Conservation (phyloP, 306 rosid genomes). For the Mimosa pudica region DNA sequence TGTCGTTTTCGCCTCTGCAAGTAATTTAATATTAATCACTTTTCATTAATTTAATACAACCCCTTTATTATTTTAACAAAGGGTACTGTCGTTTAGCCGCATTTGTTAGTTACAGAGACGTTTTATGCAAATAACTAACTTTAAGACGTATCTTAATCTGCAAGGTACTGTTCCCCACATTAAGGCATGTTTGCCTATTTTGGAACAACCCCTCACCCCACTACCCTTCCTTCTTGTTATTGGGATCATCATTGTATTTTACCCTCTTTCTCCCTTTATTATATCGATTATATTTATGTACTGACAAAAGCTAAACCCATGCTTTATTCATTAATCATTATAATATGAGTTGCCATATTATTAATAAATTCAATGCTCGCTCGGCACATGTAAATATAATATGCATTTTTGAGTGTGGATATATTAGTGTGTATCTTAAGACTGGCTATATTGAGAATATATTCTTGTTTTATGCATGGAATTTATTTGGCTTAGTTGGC, state of each 20-base stretch:
- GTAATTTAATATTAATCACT: not conserved
- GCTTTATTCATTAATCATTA: not conserved
- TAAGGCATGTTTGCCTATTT: constrained; percentile 30
- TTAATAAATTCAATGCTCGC: not conserved
- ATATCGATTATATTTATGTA: not conserved
- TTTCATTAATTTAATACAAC: not conserved
- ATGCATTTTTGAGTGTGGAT: not conserved
- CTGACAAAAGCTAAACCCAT: not conserved
- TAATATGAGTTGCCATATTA: not conserved
- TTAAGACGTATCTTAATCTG: constrained; percentile 14
- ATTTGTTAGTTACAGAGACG: not conserved
- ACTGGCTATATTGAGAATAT: not conserved
- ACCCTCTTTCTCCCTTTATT: not conserved
- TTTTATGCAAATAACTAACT: not conserved
- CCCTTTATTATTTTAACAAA: not conserved
- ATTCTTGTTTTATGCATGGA: not conserved
- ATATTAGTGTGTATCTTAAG: not conserved
- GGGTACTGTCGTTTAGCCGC: constrained; percentile 5
- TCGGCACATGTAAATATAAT: not conserved
- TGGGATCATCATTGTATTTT: constrained; percentile 5
- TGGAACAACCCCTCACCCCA: not conserved
- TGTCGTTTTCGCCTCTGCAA: constrained; percentile 26
- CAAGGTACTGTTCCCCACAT: constrained; percentile 39
- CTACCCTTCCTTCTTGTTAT: not conserved
- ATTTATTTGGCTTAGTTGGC: not conserved